Percentiles rank a stretch among this genome's conserved stretches.
Evolutionary conservation across 306 rosid species (phyloP).

Genomic region (Inga leiocalycina): DNA sequence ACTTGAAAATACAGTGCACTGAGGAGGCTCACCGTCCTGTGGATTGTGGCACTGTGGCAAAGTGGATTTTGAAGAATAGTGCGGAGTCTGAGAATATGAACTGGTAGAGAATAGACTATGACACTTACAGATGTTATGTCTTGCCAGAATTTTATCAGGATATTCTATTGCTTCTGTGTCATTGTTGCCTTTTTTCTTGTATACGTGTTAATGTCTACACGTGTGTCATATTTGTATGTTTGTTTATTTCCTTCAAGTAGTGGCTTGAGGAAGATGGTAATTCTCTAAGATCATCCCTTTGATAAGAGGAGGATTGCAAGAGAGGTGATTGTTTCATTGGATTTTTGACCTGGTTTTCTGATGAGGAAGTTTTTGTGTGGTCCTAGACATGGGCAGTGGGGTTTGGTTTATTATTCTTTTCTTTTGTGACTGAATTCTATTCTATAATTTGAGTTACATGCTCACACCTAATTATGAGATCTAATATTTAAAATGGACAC

Average conservation of each 20-base stretch:
- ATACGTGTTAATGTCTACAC: not conserved
- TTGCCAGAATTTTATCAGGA: conserved; percentile 1
- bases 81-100: conserved; percentile 98
- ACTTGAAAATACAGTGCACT: conserved; percentile 60
- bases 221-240: not conserved
- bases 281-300: not conserved
- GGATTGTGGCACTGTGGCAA: conserved; percentile 90
- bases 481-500: not conserved
- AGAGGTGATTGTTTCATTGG: not conserved
- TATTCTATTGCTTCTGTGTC: not conserved
- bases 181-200: not conserved
- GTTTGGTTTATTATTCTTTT: not conserved
- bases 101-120: conserved; percentile 45
- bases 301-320: not conserved
- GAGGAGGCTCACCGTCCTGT: conserved; percentile 99
- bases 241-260: not conserved
- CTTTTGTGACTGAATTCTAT: not conserved
- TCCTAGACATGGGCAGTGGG: not conserved
- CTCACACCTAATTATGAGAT: not conserved
- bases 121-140: not conserved
- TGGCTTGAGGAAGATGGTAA: not conserved
- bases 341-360: not conserved
- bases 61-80: conserved; percentile 95
- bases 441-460: conserved; percentile 20
- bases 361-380: not conserved